Percentiles rank a stretch among this genome's conserved stretches.
These are phyloP conservation scores for Stipa capillata DNA, from an alignment of 176 grass and related monocot species.

Conservation along the genomic window DNA sequence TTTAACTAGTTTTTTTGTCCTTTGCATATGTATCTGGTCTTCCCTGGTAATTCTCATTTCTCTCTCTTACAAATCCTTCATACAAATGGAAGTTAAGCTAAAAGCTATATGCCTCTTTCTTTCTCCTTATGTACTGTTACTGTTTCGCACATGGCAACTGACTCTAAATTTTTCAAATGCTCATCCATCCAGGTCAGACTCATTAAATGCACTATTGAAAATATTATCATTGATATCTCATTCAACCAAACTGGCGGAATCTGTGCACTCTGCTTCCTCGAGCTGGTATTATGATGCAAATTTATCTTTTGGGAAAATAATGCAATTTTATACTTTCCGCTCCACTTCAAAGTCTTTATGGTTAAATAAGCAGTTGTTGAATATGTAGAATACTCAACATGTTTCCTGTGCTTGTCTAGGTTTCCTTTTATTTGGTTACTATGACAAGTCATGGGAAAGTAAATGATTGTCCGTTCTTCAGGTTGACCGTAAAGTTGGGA, in stretches of 20 bases:
- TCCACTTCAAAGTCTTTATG: neutral
- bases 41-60: neutral
- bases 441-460: neutral
- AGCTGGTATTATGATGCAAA: conserved; percentile 49
- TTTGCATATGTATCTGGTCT: neutral
- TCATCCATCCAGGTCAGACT: conserved; percentile 61
- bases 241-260: conserved; percentile 92
- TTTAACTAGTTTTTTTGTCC: neutral
- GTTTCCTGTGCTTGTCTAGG: conserved; percentile 4
- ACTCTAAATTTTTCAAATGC: conserved; percentile 20
- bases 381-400: conserved; percentile 1
- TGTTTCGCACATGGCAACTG: neutral
- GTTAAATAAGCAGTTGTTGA: neutral
- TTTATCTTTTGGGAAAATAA: conserved; percentile 1
- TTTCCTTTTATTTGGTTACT: conserved; percentile 5
- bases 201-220: conserved; percentile 82
- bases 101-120: neutral
- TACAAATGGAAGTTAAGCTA: neutral
- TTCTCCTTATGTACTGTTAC: conserved; percentile 15
- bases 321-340: neutral
- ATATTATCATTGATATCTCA: conserved; percentile 82
- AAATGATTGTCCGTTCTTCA: conserved; percentile 28
- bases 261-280: conserved; percentile 74
- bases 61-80: neutral
- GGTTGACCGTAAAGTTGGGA: conserved; percentile 69